These are phyloP conservation scores for bread wheat (Triticum aestivum) DNA, from an alignment of 176 grass and related monocot species.

Conservation along the genomic window IWGSC_CS_RefSeq_v2.1 NC_057799.1:91231284-91231783, in stretches of 20 bases:
- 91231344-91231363: background rate
- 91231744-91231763: no score
- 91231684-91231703: no score
- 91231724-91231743: no score
- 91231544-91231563: background rate
- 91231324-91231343: background rate
- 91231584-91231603: no score
- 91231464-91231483: background rate
- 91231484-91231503: background rate
- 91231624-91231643: no score
- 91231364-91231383: background rate
- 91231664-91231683: no score
- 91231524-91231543: background rate
- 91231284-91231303: background rate
- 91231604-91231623: no score
- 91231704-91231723: no score
- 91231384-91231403: background rate
- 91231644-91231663: no score
- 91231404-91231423: background rate
- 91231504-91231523: background rate
- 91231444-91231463: background rate
- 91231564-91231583: no score
- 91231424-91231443: background rate
- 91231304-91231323: background rate
- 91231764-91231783: no score